These are phyloP conservation scores for Sicyos baderoa DNA, from an alignment of 306 rosid genomes.

Conservation along the genomic window DNA sequence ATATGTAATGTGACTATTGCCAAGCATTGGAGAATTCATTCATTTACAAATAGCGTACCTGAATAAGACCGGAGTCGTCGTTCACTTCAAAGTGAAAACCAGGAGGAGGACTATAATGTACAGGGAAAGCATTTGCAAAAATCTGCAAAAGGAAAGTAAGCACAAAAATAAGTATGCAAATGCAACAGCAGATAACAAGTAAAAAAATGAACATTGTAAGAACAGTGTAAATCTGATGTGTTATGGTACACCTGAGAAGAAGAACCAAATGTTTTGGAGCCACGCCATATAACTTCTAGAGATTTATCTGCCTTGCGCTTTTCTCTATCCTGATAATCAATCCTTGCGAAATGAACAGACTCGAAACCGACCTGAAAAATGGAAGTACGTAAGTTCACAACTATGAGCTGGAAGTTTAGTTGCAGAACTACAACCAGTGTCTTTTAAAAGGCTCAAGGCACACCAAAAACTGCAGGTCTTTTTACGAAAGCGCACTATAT, in stretches of 20 bases:
- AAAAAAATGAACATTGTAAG: neutral
- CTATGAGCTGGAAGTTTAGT: neutral
- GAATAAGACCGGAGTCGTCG: conserved; percentile 36
- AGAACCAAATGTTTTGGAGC: conserved; percentile 70
- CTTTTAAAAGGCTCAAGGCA: too few relatives aligned
- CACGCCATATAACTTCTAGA: conserved; percentile 94
- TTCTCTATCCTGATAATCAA: conserved; percentile 81
- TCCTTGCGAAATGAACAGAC: conserved; percentile 84
- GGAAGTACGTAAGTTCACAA: neutral
- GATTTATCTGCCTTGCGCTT: conserved; percentile 58
- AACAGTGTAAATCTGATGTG: conserved; percentile 4
- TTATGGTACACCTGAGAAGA: conserved; percentile 56
- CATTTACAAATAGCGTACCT: conserved; percentile 36
- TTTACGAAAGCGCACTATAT: too few relatives aligned
- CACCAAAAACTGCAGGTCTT: too few relatives aligned
- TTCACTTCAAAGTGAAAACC: conserved; percentile 68
- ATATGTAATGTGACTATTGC: conserved; percentile 11
- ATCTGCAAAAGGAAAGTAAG: conserved; percentile 33
- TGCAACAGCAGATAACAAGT: neutral
- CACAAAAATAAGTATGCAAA: conserved; percentile 2
- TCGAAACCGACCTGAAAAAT: conserved; percentile 74
- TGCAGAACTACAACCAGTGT: neutral
- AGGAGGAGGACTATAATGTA: conserved; percentile 57
- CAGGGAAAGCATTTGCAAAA: conserved; percentile 75
- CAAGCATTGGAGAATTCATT: conserved; percentile 11